Percentiles rank a stretch among this genome's conserved stretches.
phyloP scores from a whole-genome alignment of 495 filamentous ascomycete species.

The Neurospora sp. region DNA sequence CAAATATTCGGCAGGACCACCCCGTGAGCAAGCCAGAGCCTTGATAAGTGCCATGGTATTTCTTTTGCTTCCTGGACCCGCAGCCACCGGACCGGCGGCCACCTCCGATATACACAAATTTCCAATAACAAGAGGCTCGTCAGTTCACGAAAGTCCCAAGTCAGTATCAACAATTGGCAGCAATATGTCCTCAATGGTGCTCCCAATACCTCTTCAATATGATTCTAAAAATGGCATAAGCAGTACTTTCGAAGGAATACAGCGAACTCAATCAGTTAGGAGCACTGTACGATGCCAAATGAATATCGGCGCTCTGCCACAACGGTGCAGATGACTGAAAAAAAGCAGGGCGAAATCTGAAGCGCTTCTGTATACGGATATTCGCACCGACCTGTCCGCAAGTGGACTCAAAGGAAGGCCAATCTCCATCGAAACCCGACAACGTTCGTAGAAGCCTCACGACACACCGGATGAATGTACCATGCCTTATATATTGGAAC shows the following conservation, averaged over 20 bases:
- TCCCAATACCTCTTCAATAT: neutral
- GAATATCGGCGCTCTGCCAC: neutral
- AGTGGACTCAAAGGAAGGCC: neutral
- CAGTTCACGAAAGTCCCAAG: neutral
- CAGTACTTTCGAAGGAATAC: neutral
- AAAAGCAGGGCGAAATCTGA: neutral
- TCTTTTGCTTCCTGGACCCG: neutral
- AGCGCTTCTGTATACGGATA: neutral
- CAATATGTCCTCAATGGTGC: neutral
- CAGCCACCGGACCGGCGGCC: neutral
- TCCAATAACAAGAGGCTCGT: neutral
- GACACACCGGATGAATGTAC: neutral
- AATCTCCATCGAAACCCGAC: neutral
- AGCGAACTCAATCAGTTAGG: neutral
- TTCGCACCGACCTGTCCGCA: neutral
- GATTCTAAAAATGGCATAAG: neutral
- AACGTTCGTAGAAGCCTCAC: neutral
- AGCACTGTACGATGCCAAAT: neutral
- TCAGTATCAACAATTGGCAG: neutral
- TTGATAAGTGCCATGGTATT: neutral
- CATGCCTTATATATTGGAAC: neutral
- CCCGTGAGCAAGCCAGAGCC: neutral
- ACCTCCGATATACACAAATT: neutral
- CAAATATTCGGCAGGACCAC: neutral
- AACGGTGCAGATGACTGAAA: neutral